phyloP scores from a whole-genome alignment of 345 rosid species.

The Abelmoschus esculentus region DNA sequence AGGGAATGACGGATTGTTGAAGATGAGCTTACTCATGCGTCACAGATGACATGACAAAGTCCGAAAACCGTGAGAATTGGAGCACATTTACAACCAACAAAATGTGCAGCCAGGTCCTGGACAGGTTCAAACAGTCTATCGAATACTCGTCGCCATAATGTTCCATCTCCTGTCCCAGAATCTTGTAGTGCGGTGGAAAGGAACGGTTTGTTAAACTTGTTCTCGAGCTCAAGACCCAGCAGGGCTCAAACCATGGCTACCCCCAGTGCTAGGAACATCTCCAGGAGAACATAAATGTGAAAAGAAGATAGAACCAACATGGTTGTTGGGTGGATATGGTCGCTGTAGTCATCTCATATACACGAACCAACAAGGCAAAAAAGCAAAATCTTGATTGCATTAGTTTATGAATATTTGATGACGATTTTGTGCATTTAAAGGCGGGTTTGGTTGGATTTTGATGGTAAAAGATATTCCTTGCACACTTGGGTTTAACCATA shows the following conservation, averaged over 20 bases:
- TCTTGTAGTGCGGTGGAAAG: conserved; percentile 64
- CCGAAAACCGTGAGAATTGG: conserved; percentile 21
- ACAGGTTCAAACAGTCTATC: conserved; percentile 8
- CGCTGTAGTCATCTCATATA: conserved; percentile 16
- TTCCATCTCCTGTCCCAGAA: conserved; percentile 76
- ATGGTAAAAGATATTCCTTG: no score
- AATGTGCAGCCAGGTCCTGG: background rate
- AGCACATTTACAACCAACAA: conserved; percentile 28
- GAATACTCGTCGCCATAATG: conserved; percentile 38
- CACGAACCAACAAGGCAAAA: conserved; percentile 18
- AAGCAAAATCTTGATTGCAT: conserved; percentile 22
- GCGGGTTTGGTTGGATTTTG: no score
- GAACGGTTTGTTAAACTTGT: conserved; percentile 46
- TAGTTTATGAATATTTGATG: conserved; percentile 9
- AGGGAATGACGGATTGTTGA: no score
- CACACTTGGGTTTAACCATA: no score
- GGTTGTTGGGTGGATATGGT: conserved; percentile 25
- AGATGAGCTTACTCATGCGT: conserved; percentile 17
- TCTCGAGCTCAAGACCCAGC: conserved; percentile 31
- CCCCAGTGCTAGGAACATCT: no score
- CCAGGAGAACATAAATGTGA: conserved; percentile 24
- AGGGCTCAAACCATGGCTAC: no score
- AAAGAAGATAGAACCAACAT: conserved; percentile 24
- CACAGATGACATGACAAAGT: conserved; percentile 22
- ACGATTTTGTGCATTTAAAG: no score